Percentiles rank a stretch among this genome's conserved stretches.
phyloP scores from a whole-genome alignment of 768 basidiomycete genomes.

The Lactarius hengduanensis region DNA sequence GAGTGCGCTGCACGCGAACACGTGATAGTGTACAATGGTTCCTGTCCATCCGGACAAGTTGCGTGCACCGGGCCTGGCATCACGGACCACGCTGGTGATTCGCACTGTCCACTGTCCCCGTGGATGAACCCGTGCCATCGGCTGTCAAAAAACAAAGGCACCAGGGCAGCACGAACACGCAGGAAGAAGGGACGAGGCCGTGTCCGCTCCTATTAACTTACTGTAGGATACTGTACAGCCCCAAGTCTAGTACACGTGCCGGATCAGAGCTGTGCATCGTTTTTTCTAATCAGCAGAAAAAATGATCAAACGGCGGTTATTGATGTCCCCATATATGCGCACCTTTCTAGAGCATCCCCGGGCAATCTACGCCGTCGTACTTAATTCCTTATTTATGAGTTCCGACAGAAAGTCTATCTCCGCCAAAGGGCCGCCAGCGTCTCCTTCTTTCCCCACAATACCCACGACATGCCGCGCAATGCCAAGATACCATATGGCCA shows the following conservation, averaged over 20 bases:
- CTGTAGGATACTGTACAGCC: not conserved
- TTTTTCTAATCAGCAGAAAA: not conserved
- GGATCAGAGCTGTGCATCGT: not conserved
- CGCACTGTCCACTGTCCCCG: not conserved
- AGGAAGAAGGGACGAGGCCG: not conserved
- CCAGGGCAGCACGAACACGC: not conserved
- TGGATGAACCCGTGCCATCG: not conserved
- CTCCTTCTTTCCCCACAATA: conserved; percentile 24
- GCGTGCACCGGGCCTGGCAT: not conserved
- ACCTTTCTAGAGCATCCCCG: not conserved
- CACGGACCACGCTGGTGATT: not conserved
- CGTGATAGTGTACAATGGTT: not conserved
- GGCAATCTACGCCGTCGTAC: conserved; percentile 32
- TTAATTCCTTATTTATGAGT: conserved; percentile 16
- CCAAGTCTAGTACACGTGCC: not conserved
- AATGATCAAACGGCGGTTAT: not conserved
- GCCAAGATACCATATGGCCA: conserved; percentile 12
- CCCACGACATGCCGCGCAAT: not conserved
- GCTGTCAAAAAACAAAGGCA: not conserved
- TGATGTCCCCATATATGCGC: not conserved
- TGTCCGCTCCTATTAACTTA: not conserved
- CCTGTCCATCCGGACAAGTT: not conserved
- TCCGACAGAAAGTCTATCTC: conserved; percentile 16
- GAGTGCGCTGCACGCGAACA: not conserved
- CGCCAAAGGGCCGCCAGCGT: conserved; percentile 18